Evolutionary conservation across 768 basidiomycete species (phyloP).

Genomic region (Termitomyces heimii): DNA sequence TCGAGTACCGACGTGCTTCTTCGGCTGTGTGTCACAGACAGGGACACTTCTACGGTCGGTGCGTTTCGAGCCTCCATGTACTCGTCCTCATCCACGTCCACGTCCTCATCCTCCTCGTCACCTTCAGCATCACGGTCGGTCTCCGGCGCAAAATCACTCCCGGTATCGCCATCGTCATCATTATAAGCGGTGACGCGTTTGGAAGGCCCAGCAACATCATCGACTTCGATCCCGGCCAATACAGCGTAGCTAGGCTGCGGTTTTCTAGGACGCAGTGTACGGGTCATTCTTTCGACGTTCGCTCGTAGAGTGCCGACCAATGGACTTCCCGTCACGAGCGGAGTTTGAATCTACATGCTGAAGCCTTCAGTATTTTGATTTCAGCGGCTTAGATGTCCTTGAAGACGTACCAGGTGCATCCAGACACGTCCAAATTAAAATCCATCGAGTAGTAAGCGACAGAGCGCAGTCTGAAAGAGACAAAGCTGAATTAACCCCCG

Average conservation of each 20-base stretch:
- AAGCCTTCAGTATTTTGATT: no score
- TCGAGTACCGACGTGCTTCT: constrained; percentile 16
- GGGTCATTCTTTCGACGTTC: constrained; percentile 36
- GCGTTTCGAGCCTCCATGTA: constrained; percentile 19
- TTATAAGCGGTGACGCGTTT: constrained; percentile 25
- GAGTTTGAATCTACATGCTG: no score
- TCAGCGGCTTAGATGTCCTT: no score
- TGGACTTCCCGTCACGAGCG: no score
- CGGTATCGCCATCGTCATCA: constrained; percentile 29
- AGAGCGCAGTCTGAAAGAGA: no score
- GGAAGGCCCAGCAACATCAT: constrained; percentile 36
- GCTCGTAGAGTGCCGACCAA: not conserved
- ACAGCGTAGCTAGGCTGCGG: constrained; percentile 43
- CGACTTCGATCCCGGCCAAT: constrained; percentile 27
- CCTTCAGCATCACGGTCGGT: constrained; percentile 18
- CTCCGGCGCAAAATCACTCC: constrained; percentile 50
- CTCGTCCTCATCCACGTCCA: constrained; percentile 18
- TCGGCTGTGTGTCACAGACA: constrained; percentile 10
- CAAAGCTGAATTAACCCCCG: no score
- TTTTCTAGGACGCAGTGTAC: constrained; percentile 51
- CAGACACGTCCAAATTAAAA: no score
- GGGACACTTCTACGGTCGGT: constrained; percentile 12
- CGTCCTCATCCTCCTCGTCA: constrained; percentile 12
- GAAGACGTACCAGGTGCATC: no score
- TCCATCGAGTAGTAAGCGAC: no score